Evolutionary conservation across 139 green algal species (phyloP), one percentile per base, ranked within the genome.

Genomic region (Micractinium sp.): DNA sequence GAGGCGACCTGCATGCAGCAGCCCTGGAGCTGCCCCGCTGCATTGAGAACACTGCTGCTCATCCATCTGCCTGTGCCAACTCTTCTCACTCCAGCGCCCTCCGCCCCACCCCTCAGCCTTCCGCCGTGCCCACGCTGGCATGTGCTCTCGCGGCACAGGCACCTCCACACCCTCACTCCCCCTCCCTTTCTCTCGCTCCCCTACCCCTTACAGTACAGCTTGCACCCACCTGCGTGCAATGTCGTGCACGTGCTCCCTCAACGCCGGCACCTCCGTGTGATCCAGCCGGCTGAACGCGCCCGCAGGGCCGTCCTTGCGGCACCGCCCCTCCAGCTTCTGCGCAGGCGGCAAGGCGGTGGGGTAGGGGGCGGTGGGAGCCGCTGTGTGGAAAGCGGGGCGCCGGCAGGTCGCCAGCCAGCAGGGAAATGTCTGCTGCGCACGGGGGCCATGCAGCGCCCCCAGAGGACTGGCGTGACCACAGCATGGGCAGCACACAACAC

Each of bases 221-320:
- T 66, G 60, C 31, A 7, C 75, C 75, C 39, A 83, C 77, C 77
- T 71, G 79, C 79, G 79, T 29, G 81, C 81, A 20, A 85, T 74
- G 56, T 85, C 81, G 53, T 74, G 81, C 81, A 85, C 81, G 56
- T 85, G 81, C 53, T 53, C 53, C 81, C 81, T 41, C 81, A 85
- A 56, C 56, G 81, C 29, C 4, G 81, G 81, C 81, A 85, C 81
- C 81, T 85, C 81, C n/a, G 81, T 85, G 81, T 85, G 81, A 0
- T 85, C 81, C 15, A 85, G 81, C 31, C 81, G 81, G 56, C 27
- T 56, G 81, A 85, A 85, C 56, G 81, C 81, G n/a, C 27, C 56
- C 41, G 19, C 66, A 15, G 81, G 81, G 53, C 81, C 81, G 81
- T 85, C 81, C 53, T 47, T 41, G 81, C 81, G 81, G n/a, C 81